A percentile compares a stretch with the other conserved stretches of the same genome.
These are phyloP conservation scores for Lecanicillium sp. DNA, from an alignment of 2,329 filamentous ascomycete species.

Conservation along the genomic window DNA sequence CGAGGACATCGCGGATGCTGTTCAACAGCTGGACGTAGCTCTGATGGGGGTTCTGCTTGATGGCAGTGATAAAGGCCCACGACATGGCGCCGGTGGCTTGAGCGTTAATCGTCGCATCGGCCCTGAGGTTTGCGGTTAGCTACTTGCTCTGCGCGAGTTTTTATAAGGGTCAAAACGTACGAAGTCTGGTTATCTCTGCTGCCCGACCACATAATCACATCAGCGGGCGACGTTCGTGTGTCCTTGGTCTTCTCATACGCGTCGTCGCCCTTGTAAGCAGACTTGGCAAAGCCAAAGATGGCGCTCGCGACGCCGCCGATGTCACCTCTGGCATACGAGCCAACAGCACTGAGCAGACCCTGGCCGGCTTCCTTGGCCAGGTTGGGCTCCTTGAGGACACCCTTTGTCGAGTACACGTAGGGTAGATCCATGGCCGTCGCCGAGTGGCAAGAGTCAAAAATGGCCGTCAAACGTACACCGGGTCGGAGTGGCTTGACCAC, in stretches of 20 bases:
- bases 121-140: constrained; percentile 43
- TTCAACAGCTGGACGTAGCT: constrained; percentile 94
- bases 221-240: constrained; percentile 88
- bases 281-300: constrained; percentile 81
- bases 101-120: constrained; percentile 80
- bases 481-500: constrained; percentile 71
- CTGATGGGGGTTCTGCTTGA: constrained; percentile 91
- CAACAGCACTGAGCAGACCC: constrained; percentile 64
- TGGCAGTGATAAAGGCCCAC: constrained; percentile 85
- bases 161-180: constrained; percentile 28
- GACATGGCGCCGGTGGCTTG: constrained; percentile 97
- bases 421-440: constrained; percentile 70
- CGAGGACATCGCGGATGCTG: constrained; percentile 84
- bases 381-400: constrained; percentile 74
- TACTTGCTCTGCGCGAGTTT: too few species aligned
- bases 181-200: constrained; percentile 94
- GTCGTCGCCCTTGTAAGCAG: constrained; percentile 71
- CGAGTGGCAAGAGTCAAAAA: constrained; percentile 77
- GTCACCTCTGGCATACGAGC: constrained; percentile 76
- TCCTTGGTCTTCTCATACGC: constrained; percentile 72
- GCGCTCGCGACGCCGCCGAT: constrained; percentile 72
- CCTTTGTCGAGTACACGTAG: constrained; percentile 74
- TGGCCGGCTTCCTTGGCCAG: constrained; percentile 71
- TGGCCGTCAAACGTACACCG: constrained; percentile 77
- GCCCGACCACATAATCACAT: constrained; percentile 97